Evolutionary conservation across 257 asterid genomes (phyloP), one percentile per base, ranked within the genome.

Genomic region (Oldenlandia corymbosa): DNA sequence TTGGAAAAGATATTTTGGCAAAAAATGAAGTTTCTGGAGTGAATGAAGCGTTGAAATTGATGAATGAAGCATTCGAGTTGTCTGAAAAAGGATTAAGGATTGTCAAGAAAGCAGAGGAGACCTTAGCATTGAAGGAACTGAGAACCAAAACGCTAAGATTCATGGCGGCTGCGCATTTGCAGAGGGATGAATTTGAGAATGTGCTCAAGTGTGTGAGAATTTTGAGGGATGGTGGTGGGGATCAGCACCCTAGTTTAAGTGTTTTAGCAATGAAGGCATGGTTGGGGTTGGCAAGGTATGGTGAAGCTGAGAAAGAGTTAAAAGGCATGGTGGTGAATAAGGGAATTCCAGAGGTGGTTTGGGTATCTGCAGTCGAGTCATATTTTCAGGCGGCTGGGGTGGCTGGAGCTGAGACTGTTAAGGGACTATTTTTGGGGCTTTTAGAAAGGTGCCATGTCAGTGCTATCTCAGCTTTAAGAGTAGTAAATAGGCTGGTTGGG

Each of bases 241-340:
- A 84, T 58, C 73, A 76, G 64, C 97, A 92, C 68, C 97, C 99
- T 17, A 93, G 97, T 70, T 75, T 93, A 85, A 86, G 88, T 51
- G 97, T 93, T 54, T 73, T 93, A 83, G 95, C 95, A 5, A 90
- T 93, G 99, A 93, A 93, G 79, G 99, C 96, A 27, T 93, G 97
- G 97, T 72, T 93, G 68, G 99, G 99, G 55, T 63, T 93, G 75
- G 88, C 82, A 54, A 87, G 87, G 78, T 83, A 72, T 36, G 84
- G 68, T 21, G 97, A 93, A 62, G 97, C 99, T 0, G 99, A 93
- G 90, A 84, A 85, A 83, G 99, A 93, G 83, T 79, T 93, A 78
- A 84, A 88, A 70, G 87, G 92, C 18, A 87, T 93, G 95, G 95
- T 84, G 56, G 46, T 75, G 67, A 79, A 79, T 69, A 85, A 87